These are phyloP conservation scores for Diplodia seriata DNA, from an alignment of 2,329 filamentous ascomycete genomes.

Conservation along the genomic window DNA sequence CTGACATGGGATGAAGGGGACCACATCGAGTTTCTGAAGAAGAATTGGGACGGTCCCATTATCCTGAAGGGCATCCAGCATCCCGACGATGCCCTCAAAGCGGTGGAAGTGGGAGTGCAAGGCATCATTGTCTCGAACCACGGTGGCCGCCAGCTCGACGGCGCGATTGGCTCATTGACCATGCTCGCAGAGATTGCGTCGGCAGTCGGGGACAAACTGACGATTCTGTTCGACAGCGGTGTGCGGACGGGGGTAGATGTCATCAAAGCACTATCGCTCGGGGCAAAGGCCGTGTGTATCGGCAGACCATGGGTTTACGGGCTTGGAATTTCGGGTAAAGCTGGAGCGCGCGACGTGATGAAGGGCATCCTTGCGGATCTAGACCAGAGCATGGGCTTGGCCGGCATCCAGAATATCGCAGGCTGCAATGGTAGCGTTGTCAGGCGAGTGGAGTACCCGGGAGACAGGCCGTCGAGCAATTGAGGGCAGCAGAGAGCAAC, in stretches of 20 bases:
- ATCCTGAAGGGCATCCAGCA: conserved; percentile 66
- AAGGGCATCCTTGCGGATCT: conserved; percentile 34
- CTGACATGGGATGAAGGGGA: conserved; percentile 53
- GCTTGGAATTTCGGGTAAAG: conserved; percentile 61
- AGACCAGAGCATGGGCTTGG: conserved; percentile 40
- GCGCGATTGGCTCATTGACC: conserved; percentile 59
- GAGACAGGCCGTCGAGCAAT: conserved; percentile 19
- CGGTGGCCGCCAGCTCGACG: conserved; percentile 61
- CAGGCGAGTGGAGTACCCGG: conserved; percentile 21
- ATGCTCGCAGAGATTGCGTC: conserved; percentile 67
- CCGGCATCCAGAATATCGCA: conserved; percentile 38
- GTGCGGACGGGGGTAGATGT: conserved; percentile 59
- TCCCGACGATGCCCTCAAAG: conserved; percentile 56
- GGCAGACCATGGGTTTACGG: conserved; percentile 67
- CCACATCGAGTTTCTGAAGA: conserved; percentile 63
- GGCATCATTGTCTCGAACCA: conserved; percentile 62
- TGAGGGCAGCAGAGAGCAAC: neutral
- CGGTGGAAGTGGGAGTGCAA: conserved; percentile 54
- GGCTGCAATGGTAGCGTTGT: conserved; percentile 22
- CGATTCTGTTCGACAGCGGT: conserved; percentile 60
- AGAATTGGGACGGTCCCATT: conserved; percentile 69
- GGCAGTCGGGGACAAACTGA: conserved; percentile 39
- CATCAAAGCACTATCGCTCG: conserved; percentile 60
- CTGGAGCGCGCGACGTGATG: conserved; percentile 57
- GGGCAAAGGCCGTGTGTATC: conserved; percentile 65